Evolutionary conservation across 345 rosid genomes (phyloP).

Genomic region (Iberis pinnata): DNA sequence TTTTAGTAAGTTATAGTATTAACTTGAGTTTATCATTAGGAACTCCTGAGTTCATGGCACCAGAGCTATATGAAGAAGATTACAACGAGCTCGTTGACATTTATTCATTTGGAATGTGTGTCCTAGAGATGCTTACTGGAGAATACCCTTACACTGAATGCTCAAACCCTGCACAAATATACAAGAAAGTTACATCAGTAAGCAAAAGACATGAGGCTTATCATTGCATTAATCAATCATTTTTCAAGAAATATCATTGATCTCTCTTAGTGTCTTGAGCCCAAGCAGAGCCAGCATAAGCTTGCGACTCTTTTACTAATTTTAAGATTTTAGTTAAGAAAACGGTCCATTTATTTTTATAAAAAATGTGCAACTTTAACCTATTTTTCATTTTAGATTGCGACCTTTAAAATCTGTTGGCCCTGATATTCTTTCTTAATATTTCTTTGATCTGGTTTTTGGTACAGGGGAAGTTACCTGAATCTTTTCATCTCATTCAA

Average conservation of each 20-base stretch:
- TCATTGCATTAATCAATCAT: too few species aligned
- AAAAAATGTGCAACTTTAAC: too few species aligned
- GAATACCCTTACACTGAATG: slow-evolving; percentile 93
- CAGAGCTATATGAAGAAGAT: slow-evolving; percentile 96
- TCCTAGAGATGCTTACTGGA: slow-evolving; percentile 82
- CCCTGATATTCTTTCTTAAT: too few species aligned
- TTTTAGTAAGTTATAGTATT: too few species aligned
- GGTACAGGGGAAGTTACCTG: slow-evolving; percentile 76
- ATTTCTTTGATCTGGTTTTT: slow-evolving; percentile 9
- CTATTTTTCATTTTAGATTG: too few species aligned
- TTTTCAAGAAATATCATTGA: not conserved
- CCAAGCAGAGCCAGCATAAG: too few species aligned
- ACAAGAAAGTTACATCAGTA: slow-evolving; percentile 88
- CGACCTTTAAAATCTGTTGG: too few species aligned
- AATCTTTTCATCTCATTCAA: slow-evolving; percentile 61
- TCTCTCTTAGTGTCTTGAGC: not conserved
- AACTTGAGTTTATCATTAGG: too few species aligned
- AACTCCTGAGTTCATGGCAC: slow-evolving; percentile 99
- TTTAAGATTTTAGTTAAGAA: too few species aligned
- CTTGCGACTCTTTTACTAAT: too few species aligned
- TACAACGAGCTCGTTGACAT: slow-evolving; percentile 94
- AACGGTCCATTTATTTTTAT: too few species aligned
- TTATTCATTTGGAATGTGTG: slow-evolving; percentile 96
- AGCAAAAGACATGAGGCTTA: too few species aligned
- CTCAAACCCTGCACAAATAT: slow-evolving; percentile 88